A percentile compares a stretch with the other conserved stretches of the same genome.
phyloP scores from a whole-genome alignment of 805 yeast genomes.

The Kuraishia piskuri region DNA sequence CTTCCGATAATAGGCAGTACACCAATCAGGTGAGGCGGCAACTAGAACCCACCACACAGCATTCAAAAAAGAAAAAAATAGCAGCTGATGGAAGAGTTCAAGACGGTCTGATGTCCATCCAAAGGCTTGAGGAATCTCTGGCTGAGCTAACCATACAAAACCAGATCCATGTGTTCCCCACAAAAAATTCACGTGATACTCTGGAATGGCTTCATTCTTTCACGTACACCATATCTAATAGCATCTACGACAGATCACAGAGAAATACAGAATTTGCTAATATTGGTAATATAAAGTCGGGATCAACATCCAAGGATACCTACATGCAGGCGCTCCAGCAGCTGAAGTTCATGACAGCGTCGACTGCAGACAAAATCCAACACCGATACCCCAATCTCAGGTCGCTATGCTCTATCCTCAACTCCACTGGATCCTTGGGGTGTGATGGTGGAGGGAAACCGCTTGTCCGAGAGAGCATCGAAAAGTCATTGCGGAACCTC shows the following conservation, averaged over 20 bases:
- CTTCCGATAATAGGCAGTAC: slow-evolving; percentile 36
- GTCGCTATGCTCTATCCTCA: slow-evolving; percentile 3
- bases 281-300: slow-evolving; percentile 47
- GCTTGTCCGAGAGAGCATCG: slow-evolving; percentile 18
- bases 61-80: not conserved
- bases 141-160: slow-evolving; percentile 36
- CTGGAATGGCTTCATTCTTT: slow-evolving; percentile 46
- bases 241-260: slow-evolving; percentile 46
- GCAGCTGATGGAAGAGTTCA: not conserved
- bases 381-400: slow-evolving; percentile 31
- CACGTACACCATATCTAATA: slow-evolving; percentile 43
- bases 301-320: slow-evolving; percentile 36
- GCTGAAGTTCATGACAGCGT: slow-evolving; percentile 47
- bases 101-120: slow-evolving; percentile 6
- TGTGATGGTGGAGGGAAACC: slow-evolving; percentile 28
- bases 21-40: slow-evolving; percentile 25
- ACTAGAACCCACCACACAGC: slow-evolving; percentile 8
- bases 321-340: slow-evolving; percentile 44
- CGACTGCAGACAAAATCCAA: slow-evolving; percentile 37
- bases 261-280: slow-evolving; percentile 48
- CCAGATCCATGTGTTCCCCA: slow-evolving; percentile 42
- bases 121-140: slow-evolving; percentile 31
- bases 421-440: not conserved
- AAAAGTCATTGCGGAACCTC: not conserved
- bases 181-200: slow-evolving; percentile 37